These are phyloP conservation scores for Cubamyces sp. DNA, from an alignment of 768 basidiomycete species.

Conservation along the genomic window DNA sequence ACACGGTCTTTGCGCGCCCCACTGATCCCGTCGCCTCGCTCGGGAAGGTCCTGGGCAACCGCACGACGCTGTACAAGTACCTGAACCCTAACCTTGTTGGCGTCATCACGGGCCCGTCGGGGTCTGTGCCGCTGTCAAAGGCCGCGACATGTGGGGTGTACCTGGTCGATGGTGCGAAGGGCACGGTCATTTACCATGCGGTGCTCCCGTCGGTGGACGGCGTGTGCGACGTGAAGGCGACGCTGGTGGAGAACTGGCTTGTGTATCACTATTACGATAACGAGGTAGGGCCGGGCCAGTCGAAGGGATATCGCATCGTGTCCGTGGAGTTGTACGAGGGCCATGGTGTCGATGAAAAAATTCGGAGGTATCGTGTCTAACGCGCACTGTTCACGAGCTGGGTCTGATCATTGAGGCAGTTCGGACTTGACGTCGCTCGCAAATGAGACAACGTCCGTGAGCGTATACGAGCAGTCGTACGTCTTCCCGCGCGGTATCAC, in stretches of 20 bases:
- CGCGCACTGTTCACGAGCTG: not conserved
- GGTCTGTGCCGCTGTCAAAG: slow-evolving; percentile 22
- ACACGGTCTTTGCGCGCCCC: slow-evolving; percentile 50
- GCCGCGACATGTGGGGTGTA: slow-evolving; percentile 61
- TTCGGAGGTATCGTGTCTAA: slow-evolving; percentile 54
- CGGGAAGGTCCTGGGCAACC: slow-evolving; percentile 85
- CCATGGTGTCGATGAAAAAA: slow-evolving; percentile 64
- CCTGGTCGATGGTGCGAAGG: slow-evolving; percentile 80
- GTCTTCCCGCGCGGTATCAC: slow-evolving; percentile 70
- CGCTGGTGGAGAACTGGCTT: slow-evolving; percentile 89
- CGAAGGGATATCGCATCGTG: slow-evolving; percentile 75
- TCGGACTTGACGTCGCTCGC: slow-evolving; percentile 60
- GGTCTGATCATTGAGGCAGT: slow-evolving; percentile 37
- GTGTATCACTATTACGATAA: slow-evolving; percentile 85
- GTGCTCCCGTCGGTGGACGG: slow-evolving; percentile 50
- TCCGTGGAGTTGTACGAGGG: slow-evolving; percentile 93
- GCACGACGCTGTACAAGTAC: slow-evolving; percentile 92
- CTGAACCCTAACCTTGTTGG: slow-evolving; percentile 81
- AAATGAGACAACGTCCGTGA: slow-evolving; percentile 53
- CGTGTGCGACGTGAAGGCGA: slow-evolving; percentile 67
- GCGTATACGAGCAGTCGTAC: slow-evolving; percentile 70
- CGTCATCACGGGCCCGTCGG: slow-evolving; percentile 55
- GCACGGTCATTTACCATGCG: slow-evolving; percentile 71
- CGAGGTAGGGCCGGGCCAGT: slow-evolving; percentile 47
- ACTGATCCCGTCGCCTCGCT: slow-evolving; percentile 67